A percentile compares a stretch with the other conserved stretches of the same genome.
These are phyloP conservation scores for Porphyrellus sp. DNA, from an alignment of 1,284 basidiomycete species.

Conservation along the genomic window DNA sequence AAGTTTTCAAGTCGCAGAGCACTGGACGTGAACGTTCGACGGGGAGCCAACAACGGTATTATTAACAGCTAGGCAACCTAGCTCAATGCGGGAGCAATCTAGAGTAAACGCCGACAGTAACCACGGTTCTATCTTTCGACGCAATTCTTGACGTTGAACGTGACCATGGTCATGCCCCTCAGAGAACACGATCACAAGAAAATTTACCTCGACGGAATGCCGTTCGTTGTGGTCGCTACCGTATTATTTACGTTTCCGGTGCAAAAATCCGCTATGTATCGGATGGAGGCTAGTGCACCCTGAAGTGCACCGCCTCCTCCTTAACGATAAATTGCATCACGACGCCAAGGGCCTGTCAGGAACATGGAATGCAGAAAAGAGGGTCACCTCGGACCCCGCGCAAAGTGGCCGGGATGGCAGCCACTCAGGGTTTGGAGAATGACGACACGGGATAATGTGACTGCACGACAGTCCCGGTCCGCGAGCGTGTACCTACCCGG, in stretches of 20 bases:
- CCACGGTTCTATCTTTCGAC: not conserved
- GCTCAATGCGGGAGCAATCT: conserved; percentile 5
- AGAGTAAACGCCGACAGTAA: not conserved
- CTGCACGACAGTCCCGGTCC: conserved; percentile 14
- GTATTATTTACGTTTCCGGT: conserved; percentile 18
- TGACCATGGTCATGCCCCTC: not conserved
- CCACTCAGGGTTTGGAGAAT: conserved; percentile 3
- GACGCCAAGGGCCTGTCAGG: conserved; percentile 26
- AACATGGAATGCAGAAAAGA: conserved; percentile 18
- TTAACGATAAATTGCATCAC: conserved; percentile 27
- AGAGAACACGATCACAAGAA: not conserved
- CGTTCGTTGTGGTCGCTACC: conserved; percentile 1
- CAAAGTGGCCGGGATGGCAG: conserved; percentile 12
- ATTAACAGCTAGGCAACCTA: conserved; percentile 13
- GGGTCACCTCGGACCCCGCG: conserved; percentile 35
- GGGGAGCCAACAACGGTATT: conserved; percentile 6
- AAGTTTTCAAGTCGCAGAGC: not conserved
- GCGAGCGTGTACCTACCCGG: conserved; percentile 11
- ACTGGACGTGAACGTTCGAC: not conserved
- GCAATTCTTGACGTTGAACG: not conserved
- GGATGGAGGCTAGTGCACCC: conserved; percentile 1
- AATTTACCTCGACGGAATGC: not conserved
- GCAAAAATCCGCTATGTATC: conserved; percentile 1
- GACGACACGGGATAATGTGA: conserved; percentile 31
- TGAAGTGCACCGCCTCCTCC: conserved; percentile 22